phyloP scores from a whole-genome alignment of 2,329 filamentous ascomycete genomes.

The Penicillium sp. region DNA sequence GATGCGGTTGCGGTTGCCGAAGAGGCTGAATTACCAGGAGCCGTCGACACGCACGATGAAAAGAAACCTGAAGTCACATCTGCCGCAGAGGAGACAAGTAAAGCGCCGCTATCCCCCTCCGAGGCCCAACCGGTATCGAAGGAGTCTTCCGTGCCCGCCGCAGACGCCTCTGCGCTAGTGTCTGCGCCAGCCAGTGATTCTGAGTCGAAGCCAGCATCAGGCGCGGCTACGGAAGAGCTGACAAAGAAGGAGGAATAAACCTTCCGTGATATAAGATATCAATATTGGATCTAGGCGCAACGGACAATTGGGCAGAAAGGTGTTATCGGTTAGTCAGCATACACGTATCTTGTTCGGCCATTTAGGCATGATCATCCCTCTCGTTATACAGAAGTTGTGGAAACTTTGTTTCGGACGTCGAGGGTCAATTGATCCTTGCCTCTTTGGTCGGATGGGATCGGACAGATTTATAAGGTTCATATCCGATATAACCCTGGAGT shows the following conservation, averaged over 20 bases:
- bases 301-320: slow-evolving; percentile 40
- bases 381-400: slow-evolving; percentile 13
- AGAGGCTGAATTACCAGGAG: slow-evolving; percentile 25
- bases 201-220: slow-evolving; percentile 22
- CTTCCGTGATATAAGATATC: slow-evolving; percentile 25
- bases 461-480: slow-evolving; percentile 5
- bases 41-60: slow-evolving; percentile 27
- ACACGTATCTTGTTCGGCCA: slow-evolving; percentile 23
- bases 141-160: slow-evolving; percentile 21
- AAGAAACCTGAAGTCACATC: slow-evolving; percentile 32
- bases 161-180: slow-evolving; percentile 10
- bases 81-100: slow-evolving; percentile 24
- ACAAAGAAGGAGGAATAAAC: slow-evolving; percentile 39
- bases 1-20: slow-evolving; percentile 35
- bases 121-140: slow-evolving; percentile 28
- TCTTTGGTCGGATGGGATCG: slow-evolving; percentile 2
- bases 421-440: slow-evolving; percentile 6
- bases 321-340: slow-evolving; percentile 39
- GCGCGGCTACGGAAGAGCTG: slow-evolving; percentile 29
- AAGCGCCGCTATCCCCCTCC: slow-evolving; percentile 25
- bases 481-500: neutral
- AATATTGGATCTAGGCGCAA: slow-evolving; percentile 42
- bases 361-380: slow-evolving; percentile 17
- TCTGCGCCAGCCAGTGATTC: slow-evolving; percentile 18
- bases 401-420: slow-evolving; percentile 8